phyloP scores from a whole-genome alignment of 73 alveolate species.

The Paramecium caudatum region DNA sequence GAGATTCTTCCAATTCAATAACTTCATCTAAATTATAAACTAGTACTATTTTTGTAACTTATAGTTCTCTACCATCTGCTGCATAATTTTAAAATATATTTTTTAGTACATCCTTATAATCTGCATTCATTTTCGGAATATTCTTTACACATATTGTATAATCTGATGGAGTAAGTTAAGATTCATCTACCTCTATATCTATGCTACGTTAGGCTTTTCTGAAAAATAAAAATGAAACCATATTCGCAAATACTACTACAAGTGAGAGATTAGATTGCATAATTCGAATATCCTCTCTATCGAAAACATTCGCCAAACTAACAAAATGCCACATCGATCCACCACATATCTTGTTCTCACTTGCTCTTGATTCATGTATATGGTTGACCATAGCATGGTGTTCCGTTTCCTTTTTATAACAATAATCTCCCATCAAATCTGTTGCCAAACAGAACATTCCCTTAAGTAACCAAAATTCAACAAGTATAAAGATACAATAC shows the following conservation, averaged over 20 bases:
- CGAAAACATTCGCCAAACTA: constrained; percentile 66
- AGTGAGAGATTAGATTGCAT: constrained; percentile 59
- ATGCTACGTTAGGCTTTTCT: constrained; percentile 70
- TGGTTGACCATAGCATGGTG: constrained; percentile 17
- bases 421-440: constrained; percentile 72
- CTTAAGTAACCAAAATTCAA: constrained; percentile 62
- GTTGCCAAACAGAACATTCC: constrained; percentile 71
- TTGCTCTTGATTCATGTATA: background rate
- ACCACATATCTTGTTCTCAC: constrained; percentile 65
- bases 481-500: constrained; percentile 70
- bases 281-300: constrained; percentile 24
- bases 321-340: constrained; percentile 69
- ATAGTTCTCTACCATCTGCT: constrained; percentile 68
- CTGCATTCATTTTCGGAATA: background rate
- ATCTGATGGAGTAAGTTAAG: constrained; percentile 72
- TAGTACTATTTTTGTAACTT: constrained; percentile 61
- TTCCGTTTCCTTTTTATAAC: constrained; percentile 39
- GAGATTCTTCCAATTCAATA: constrained; percentile 44
- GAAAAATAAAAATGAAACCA: constrained; percentile 66
- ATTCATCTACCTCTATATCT: constrained; percentile 71
- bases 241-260: constrained; percentile 70
- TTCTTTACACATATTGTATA: constrained; percentile 71
- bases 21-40: constrained; percentile 74
- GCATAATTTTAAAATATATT: constrained; percentile 66
- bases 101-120: constrained; percentile 42